These are phyloP conservation scores for Penicillium sp. DNA, from an alignment of 2,329 filamentous ascomycete genomes.

Conservation along the genomic window DNA sequence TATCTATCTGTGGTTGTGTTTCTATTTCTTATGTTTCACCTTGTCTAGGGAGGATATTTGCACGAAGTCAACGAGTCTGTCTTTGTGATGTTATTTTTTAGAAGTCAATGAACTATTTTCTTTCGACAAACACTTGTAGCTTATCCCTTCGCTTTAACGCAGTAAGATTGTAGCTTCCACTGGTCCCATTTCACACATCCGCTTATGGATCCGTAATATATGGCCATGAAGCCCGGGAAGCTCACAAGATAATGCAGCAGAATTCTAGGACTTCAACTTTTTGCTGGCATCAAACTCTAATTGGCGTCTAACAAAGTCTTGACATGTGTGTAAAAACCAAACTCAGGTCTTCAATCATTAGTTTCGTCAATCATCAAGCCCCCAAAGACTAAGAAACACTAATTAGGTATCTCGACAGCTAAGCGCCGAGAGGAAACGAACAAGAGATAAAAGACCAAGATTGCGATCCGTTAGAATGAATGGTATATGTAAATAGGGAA, in stretches of 20 bases:
- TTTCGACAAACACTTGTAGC: background rate
- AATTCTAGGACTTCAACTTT: background rate
- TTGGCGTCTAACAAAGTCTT: background rate
- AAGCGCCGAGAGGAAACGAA: background rate
- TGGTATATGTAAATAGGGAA: constrained; percentile 8
- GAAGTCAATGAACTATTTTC: constrained; percentile 6
- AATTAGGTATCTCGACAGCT: background rate
- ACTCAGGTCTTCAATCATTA: background rate
- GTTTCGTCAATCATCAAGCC: background rate
- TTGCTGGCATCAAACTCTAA: background rate
- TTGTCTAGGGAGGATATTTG: background rate
- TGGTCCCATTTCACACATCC: background rate
- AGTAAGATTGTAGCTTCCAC: background rate
- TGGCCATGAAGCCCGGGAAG: background rate
- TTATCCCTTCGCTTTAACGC: background rate
- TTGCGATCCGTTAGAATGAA: constrained; percentile 1
- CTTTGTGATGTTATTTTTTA: constrained; percentile 6
- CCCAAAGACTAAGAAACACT: background rate
- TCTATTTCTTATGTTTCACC: background rate
- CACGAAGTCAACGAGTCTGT: constrained; percentile 13
- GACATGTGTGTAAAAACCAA: background rate
- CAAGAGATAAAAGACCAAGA: background rate
- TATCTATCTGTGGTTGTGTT: constrained; percentile 2
- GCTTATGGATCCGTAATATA: background rate
- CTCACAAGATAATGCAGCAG: background rate